These are phyloP conservation scores for Mortierella sp. DNA, from an alignment of 371 early-diverging fungal species.

Conservation along the genomic window DNA sequence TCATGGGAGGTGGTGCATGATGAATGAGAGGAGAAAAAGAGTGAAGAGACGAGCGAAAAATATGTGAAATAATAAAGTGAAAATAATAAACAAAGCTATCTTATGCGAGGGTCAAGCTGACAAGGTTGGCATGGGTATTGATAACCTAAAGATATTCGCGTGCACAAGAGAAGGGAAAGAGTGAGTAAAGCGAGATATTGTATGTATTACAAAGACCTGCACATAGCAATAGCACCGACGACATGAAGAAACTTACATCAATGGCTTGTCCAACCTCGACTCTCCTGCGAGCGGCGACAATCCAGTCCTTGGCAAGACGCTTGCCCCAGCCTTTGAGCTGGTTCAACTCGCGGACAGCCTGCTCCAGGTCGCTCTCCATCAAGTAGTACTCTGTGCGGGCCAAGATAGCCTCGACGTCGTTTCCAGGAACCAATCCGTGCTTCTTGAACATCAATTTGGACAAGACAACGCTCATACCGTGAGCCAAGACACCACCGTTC, in stretches of 20 bases:
- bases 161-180: background rate
- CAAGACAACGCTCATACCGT: constrained; percentile 79
- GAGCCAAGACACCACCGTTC: constrained; percentile 88
- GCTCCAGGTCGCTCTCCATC: constrained; percentile 84
- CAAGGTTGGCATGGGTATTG: constrained; percentile 72
- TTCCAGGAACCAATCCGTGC: constrained; percentile 88
- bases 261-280: constrained; percentile 95
- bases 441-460: constrained; percentile 88
- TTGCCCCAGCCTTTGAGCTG: constrained; percentile 96
- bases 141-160: constrained; percentile 63
- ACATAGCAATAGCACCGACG: background rate
- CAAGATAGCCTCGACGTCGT: constrained; percentile 91
- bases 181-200: background rate
- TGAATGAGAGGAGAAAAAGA: constrained; percentile 35
- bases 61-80: background rate
- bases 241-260: constrained; percentile 67
- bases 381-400: constrained; percentile 87
- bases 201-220: no score
- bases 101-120: constrained; percentile 64
- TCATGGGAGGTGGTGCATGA: constrained; percentile 44
- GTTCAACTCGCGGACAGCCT: constrained; percentile 94
- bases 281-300: constrained; percentile 84
- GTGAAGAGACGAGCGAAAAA: constrained; percentile 41
- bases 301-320: constrained; percentile 91
- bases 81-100: background rate